Evolutionary conservation across 208 protist genomes (phyloP).

Genomic region (Vickermania ingenoplastis): DNA sequence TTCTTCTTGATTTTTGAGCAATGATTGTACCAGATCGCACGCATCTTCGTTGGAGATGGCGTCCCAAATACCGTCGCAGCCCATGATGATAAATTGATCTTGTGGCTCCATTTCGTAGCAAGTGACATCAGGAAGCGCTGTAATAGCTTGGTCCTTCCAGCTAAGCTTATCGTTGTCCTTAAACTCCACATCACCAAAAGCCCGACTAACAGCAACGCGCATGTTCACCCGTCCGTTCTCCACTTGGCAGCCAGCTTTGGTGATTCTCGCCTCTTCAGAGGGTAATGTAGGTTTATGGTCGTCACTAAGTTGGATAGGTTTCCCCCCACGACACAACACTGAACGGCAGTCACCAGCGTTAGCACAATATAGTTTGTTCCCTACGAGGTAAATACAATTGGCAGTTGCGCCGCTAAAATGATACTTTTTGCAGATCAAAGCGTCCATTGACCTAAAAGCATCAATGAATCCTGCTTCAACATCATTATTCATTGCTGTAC

Average conservation of each 20-base stretch:
- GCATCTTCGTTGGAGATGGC: constrained; percentile 77
- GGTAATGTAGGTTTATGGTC: constrained; percentile 86
- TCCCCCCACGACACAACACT: constrained; percentile 69
- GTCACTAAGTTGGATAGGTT: constrained; percentile 57
- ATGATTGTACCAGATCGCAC: constrained; percentile 39
- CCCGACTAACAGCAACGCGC: constrained; percentile 86
- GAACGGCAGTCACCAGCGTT: constrained; percentile 88
- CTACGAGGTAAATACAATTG: constrained; percentile 62
- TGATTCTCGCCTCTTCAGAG: constrained; percentile 69
- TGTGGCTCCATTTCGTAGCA: constrained; percentile 17
- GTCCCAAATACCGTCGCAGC: constrained; percentile 93
- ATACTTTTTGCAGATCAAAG: constrained; percentile 54
- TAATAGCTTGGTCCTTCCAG: constrained; percentile 72
- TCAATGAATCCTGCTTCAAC: constrained; percentile 51
- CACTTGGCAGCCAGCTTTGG: constrained; percentile 74
- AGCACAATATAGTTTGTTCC: constrained; percentile 66
- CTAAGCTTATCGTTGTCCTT: constrained; percentile 46
- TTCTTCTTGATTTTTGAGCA: constrained; percentile 22
- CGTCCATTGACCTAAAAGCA: constrained; percentile 58
- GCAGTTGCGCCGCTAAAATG: constrained; percentile 71
- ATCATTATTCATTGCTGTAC: constrained; percentile 13
- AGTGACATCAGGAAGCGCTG: constrained; percentile 66
- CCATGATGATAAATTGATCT: constrained; percentile 88
- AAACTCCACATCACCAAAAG: constrained; percentile 91
- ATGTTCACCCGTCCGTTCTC: constrained; percentile 88